Conservation (phyloP, 108 stramenopile species). For the Cyclotella sp. region DNA sequence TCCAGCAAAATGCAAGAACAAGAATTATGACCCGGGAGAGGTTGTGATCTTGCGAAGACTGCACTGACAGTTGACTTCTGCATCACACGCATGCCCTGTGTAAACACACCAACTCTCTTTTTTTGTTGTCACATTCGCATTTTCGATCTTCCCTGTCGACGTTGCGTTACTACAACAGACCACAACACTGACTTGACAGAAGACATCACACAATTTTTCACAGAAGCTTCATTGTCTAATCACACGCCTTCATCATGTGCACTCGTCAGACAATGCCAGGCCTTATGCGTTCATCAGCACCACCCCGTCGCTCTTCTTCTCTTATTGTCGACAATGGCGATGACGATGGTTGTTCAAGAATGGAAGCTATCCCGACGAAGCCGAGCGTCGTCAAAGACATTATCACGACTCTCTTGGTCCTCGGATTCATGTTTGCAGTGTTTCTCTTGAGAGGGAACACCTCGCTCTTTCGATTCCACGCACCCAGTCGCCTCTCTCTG, state of each 20-base stretch:
- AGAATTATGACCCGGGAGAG: no score
- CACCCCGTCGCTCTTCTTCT: not conserved
- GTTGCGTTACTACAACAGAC: no score
- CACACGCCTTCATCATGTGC: not conserved
- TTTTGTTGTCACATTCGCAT: no score
- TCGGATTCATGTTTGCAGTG: conserved; percentile 5
- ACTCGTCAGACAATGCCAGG: not conserved
- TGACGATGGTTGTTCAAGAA: not conserved
- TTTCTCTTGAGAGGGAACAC: conserved; percentile 16
- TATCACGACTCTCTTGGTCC: not conserved
- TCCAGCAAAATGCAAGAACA: no score
- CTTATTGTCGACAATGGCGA: not conserved
- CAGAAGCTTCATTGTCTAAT: no score
- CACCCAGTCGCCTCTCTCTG: conserved; percentile 10
- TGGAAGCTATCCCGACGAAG: not conserved
- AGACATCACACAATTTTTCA: no score
- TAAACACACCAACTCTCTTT: no score
- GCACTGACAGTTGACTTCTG: no score
- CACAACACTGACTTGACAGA: no score
- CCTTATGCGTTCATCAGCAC: conserved; percentile 11
- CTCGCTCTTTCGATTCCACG: conserved; percentile 7
- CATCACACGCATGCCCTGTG: no score
- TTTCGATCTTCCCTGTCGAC: no score
- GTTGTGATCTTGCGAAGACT: no score
- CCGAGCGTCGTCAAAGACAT: not conserved